Percentiles rank a stretch among this genome's conserved stretches.
phyloP scores from a whole-genome alignment of 1,284 basidiomycete species.

The Leccinum griseonigrum region DNA sequence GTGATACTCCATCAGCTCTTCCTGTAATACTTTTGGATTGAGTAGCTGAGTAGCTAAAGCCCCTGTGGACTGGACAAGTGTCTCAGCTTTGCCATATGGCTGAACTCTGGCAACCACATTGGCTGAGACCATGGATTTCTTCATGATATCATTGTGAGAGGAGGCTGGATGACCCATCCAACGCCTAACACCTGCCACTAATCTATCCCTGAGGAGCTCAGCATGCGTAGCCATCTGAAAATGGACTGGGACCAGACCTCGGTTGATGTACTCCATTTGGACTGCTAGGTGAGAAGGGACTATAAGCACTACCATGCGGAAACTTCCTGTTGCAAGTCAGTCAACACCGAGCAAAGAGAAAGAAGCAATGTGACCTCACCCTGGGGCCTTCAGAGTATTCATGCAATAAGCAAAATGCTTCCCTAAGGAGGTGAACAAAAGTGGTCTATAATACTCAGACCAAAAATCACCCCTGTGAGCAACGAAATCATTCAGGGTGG shows the following conservation, averaged over 20 bases:
- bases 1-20: constrained; percentile 78
- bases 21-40: constrained; percentile 61
- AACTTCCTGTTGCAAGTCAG: constrained; percentile 51
- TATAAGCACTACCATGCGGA: constrained; percentile 61
- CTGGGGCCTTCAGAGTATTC: constrained; percentile 81
- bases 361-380: constrained; percentile 42
- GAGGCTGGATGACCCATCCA: constrained; percentile 62
- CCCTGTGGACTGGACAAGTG: constrained; percentile 61
- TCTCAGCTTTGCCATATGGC: constrained; percentile 16
- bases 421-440: constrained; percentile 76
- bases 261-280: constrained; percentile 30
- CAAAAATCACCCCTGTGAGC: constrained; percentile 71
- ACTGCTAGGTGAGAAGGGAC: constrained; percentile 68
- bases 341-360: background rate
- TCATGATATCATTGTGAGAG: constrained; percentile 28
- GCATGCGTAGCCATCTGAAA: background rate
- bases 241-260: constrained; percentile 13
- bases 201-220: constrained; percentile 35
- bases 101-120: constrained; percentile 31
- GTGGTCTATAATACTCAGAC: constrained; percentile 89
- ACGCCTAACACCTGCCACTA: constrained; percentile 70
- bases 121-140: constrained; percentile 30
- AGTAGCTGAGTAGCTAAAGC: constrained; percentile 61
- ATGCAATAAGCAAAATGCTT: constrained; percentile 87
- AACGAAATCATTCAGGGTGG: constrained; percentile 57